Percentiles rank a stretch among this genome's conserved stretches.
Evolutionary conservation across 108 stramenopile genomes (phyloP).

Genomic region (Nitzschia palea): DNA sequence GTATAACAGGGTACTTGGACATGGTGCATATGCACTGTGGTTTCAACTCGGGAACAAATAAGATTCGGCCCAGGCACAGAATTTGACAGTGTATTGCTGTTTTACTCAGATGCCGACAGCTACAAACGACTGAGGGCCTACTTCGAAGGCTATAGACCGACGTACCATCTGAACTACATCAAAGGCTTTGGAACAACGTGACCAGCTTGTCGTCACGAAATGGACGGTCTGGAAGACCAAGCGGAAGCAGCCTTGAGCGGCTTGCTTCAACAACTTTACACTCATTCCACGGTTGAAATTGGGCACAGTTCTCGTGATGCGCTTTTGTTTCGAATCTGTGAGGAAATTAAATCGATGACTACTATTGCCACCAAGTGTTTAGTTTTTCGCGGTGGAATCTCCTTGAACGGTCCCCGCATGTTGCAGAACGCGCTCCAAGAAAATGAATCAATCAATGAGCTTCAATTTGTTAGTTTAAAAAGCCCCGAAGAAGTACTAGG

Average conservation of each 20-base stretch:
- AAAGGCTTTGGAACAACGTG: too few species aligned
- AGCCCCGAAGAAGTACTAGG: neutral
- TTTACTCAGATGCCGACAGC: too few species aligned
- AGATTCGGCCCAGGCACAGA: too few species aligned
- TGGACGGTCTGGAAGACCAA: slow-evolving; percentile 31
- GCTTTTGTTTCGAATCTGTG: neutral
- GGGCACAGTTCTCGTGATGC: slow-evolving; percentile 22
- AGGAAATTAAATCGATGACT: neutral
- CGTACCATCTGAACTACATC: too few species aligned
- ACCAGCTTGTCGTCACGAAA: neutral
- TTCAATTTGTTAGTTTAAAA: slow-evolving; percentile 9
- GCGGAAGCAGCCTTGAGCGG: slow-evolving; percentile 16
- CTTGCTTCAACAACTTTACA: slow-evolving; percentile 5
- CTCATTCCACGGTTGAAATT: slow-evolving; percentile 8
- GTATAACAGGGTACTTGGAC: too few species aligned
- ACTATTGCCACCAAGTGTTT: neutral
- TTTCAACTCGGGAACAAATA: too few species aligned
- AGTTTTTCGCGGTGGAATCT: slow-evolving; percentile 23
- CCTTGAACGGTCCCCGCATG: neutral
- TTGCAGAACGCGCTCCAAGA: slow-evolving; percentile 5
- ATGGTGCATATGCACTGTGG: too few species aligned
- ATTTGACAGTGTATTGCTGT: too few species aligned
- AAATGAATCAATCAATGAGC: slow-evolving; percentile 9
- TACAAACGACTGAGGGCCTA: too few species aligned
- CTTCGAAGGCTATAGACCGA: too few species aligned